Percentiles rank a stretch among this genome's conserved stretches.
phyloP scores from a whole-genome alignment of 2,329 filamentous ascomycete species.

The Cladosporium sp. region DNA sequence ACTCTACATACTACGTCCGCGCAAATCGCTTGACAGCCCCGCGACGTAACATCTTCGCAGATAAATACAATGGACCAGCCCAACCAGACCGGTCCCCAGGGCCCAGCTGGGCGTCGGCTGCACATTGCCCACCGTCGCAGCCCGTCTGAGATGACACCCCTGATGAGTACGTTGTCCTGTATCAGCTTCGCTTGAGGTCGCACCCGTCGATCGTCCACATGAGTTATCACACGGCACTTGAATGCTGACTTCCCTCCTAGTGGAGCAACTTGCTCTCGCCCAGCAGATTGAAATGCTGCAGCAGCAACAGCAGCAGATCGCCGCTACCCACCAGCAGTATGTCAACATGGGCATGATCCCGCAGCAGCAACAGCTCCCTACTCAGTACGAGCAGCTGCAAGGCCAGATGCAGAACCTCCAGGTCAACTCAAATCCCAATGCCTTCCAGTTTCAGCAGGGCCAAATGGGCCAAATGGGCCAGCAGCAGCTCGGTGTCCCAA shows the following conservation, averaged over 20 bases:
- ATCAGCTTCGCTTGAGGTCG: conserved; percentile 9
- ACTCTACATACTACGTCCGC: neutral
- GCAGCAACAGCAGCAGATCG: conserved; percentile 96
- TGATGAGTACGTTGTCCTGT: conserved; percentile 75
- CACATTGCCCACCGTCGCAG: conserved; percentile 97
- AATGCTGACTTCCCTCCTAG: conserved; percentile 43
- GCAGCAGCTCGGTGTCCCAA: conserved; percentile 58
- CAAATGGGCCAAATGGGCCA: conserved; percentile 50
- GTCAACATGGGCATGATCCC: conserved; percentile 95
- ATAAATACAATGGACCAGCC: conserved; percentile 9
- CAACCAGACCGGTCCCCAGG: conserved; percentile 5
- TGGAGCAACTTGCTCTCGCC: conserved; percentile 96
- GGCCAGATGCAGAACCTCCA: conserved; percentile 71
- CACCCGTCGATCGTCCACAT: neutral
- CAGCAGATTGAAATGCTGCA: conserved; percentile 97
- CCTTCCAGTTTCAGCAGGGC: conserved; percentile 83
- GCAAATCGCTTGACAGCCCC: conserved; percentile 1
- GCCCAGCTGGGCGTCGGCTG: conserved; percentile 64
- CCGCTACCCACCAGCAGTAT: conserved; percentile 94
- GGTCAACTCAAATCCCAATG: conserved; percentile 55
- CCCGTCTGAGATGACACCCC: conserved; percentile 90
- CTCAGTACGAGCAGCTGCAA: conserved; percentile 72
- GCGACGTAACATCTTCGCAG: neutral
- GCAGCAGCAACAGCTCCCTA: conserved; percentile 71
- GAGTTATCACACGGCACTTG: neutral